phyloP scores from a whole-genome alignment of 192 early-diverging fungal genomes.

The Backusella sp. region DNA sequence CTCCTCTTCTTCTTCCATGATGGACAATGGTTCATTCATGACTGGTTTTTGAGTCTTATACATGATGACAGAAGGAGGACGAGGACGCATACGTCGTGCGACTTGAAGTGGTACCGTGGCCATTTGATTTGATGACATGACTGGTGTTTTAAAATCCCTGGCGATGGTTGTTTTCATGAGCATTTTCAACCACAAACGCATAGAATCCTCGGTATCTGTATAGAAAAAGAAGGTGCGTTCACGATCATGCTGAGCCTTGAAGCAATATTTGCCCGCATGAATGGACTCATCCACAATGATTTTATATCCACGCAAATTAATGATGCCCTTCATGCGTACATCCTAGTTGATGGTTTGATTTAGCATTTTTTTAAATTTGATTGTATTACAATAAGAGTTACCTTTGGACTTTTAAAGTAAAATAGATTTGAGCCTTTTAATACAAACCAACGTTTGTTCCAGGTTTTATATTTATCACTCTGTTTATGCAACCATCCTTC shows the following conservation, averaged over 20 bases:
- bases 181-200: conserved; percentile 57
- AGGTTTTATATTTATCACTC: conserved; percentile 56
- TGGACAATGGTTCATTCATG: conserved; percentile 11
- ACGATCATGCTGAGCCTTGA: conserved; percentile 58
- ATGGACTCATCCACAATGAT: conserved; percentile 63
- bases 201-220: conserved; percentile 49
- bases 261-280: conserved; percentile 58
- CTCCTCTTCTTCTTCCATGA: conserved; percentile 33
- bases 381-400: background rate
- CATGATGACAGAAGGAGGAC: conserved; percentile 49
- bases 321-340: conserved; percentile 53
- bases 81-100: conserved; percentile 53
- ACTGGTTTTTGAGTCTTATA: conserved; percentile 24
- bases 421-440: conserved; percentile 56
- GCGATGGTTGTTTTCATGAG: conserved; percentile 66
- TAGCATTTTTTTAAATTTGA: background rate
- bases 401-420: conserved; percentile 57
- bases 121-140: conserved; percentile 60
- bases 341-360: conserved; percentile 5
- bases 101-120: conserved; percentile 53
- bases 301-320: conserved; percentile 58
- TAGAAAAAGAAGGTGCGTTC: conserved; percentile 61
- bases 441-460: conserved; percentile 64
- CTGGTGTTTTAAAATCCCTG: conserved; percentile 50
- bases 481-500: conserved; percentile 62